Evolutionary conservation across 108 stramenopile species (phyloP).

Genomic region (Nannochloropsis oceanica): DNA sequence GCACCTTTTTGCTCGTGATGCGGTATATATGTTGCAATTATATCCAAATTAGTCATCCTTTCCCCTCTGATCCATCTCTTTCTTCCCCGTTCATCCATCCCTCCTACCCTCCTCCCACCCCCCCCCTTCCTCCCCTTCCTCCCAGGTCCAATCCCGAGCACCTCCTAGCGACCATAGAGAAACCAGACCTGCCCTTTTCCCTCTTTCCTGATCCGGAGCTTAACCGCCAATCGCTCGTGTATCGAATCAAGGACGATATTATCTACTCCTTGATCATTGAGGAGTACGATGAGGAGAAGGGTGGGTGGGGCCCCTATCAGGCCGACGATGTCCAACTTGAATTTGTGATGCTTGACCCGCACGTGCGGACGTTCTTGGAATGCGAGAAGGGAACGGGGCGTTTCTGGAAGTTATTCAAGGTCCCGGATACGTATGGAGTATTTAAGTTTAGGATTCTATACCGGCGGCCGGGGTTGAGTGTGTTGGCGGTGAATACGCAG

Average conservation of each 20-base stretch:
- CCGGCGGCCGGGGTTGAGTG: slow-evolving; percentile 30
- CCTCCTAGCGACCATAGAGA: slow-evolving; percentile 35
- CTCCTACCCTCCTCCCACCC: not conserved
- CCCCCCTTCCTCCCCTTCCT: not conserved
- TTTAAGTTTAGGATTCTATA: slow-evolving; percentile 44
- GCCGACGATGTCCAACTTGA: slow-evolving; percentile 43
- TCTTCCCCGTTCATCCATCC: not conserved
- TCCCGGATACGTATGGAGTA: slow-evolving; percentile 41
- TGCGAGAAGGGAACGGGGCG: slow-evolving; percentile 10
- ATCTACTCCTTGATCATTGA: slow-evolving; percentile 32
- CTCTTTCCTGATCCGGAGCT: slow-evolving; percentile 45
- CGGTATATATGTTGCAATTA: not conserved
- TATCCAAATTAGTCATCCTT: not conserved
- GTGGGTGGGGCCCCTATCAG: slow-evolving; percentile 32
- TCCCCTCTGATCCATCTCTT: not conserved
- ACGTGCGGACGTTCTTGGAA: slow-evolving; percentile 30
- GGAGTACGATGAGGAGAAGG: slow-evolving; percentile 25
- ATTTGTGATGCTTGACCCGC: slow-evolving; percentile 48
- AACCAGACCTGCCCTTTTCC: slow-evolving; percentile 31
- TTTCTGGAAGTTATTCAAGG: slow-evolving; percentile 28
- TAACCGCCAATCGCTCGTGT: slow-evolving; percentile 42
- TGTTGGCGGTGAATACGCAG: slow-evolving; percentile 25
- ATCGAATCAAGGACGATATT: slow-evolving; percentile 45
- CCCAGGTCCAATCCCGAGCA: slow-evolving; percentile 23
- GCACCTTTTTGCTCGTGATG: not conserved